Evolutionary conservation across 441 rosid species (phyloP).

Genomic region (Gossypium davidsonii): DNA sequence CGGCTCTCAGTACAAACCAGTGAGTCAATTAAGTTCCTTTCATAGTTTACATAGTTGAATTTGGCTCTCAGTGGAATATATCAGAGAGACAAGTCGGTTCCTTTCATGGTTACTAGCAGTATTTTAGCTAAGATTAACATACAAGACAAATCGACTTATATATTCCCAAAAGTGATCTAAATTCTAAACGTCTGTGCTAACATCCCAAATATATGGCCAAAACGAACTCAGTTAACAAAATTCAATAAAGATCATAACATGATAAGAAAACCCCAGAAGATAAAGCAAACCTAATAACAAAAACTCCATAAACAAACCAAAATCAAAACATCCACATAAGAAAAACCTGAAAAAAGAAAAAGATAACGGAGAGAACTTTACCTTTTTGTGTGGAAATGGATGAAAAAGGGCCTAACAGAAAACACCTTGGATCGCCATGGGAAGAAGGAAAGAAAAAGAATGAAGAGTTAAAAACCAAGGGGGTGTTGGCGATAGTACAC

Average conservation of each 20-base stretch:
- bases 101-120: not conserved
- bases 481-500: not conserved
- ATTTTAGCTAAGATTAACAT: not conserved
- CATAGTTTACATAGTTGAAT: not conserved
- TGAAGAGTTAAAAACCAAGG: not conserved
- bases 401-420: not conserved
- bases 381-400: not conserved
- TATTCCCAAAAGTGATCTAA: not conserved
- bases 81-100: not conserved
- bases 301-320: constrained; percentile 1
- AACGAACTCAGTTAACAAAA: not conserved
- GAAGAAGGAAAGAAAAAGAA: not conserved
- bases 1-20: too few species aligned
- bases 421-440: not conserved
- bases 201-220: not conserved
- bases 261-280: not conserved
- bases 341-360: not conserved
- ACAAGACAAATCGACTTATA: not conserved
- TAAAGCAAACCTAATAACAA: not conserved
- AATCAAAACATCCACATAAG: not conserved
- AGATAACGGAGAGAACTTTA: not conserved
- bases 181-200: not conserved
- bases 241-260: not conserved
- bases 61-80: not conserved
- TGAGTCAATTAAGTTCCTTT: too few species aligned